phyloP scores from a whole-genome alignment of 176 grass and related monocot genomes.

The Eleusine coracana region DNA sequence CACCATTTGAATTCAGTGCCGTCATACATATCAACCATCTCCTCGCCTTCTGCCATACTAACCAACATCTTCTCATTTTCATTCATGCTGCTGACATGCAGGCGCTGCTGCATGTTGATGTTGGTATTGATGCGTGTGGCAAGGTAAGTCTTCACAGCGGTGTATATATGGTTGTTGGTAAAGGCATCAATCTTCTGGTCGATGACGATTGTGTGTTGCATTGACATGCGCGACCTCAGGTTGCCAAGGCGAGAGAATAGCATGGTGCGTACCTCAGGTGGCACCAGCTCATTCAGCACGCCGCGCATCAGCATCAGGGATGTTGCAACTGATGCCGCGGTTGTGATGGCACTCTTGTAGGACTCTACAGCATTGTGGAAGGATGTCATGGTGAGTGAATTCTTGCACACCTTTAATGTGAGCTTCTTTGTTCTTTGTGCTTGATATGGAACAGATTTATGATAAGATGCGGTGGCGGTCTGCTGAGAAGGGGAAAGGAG shows the following conservation, averaged over 20 bases:
- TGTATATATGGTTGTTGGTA: conserved; percentile 53
- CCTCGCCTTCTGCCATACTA: conserved; percentile 59
- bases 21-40: conserved; percentile 61
- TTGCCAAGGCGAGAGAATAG: conserved; percentile 28
- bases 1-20: conserved; percentile 50
- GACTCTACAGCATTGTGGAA: conserved; percentile 42
- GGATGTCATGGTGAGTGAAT: conserved; percentile 46
- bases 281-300: conserved; percentile 48
- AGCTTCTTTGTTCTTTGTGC: neutral
- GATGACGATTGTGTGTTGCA: conserved; percentile 52
- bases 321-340: conserved; percentile 45
- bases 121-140: conserved; percentile 37
- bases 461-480: neutral
- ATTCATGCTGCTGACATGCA: conserved; percentile 46
- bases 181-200: conserved; percentile 59
- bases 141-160: conserved; percentile 57
- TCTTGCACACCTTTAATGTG: neutral
- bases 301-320: conserved; percentile 52
- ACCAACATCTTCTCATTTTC: conserved; percentile 52
- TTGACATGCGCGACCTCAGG: conserved; percentile 42
- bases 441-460: neutral
- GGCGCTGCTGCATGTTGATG: conserved; percentile 46
- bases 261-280: conserved; percentile 32
- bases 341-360: conserved; percentile 44
- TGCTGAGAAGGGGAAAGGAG: neutral